A percentile compares a stretch with the other conserved stretches of the same genome.
Evolutionary conservation across 345 rosid species (phyloP).

Genomic region (Aethionema arabicum): DNA sequence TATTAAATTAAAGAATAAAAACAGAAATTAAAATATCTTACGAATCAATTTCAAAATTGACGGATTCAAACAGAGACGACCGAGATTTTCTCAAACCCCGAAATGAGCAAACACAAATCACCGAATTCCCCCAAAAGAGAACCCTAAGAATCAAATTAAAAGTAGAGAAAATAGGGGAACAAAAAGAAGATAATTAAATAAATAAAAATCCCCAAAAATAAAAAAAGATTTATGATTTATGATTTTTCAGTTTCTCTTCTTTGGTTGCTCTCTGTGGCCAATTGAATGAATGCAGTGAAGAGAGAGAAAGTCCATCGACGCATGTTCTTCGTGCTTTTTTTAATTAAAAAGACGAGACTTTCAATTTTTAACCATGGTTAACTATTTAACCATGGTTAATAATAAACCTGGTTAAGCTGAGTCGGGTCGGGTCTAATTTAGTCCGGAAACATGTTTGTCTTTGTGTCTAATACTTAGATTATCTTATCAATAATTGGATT

Average conservation of each 20-base stretch:
- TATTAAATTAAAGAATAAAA: not conserved
- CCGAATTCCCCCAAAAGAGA: not conserved
- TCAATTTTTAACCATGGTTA: constrained; percentile 28
- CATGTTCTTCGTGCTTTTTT: constrained; percentile 41
- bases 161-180: not conserved
- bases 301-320: constrained; percentile 37
- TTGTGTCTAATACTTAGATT: constrained; percentile 20
- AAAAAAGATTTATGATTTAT: too few relatives aligned
- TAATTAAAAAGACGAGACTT: constrained; percentile 16
- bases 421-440: not conserved
- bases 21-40: not conserved
- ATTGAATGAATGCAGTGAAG: constrained; percentile 32
- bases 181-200: not conserved
- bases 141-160: constrained; percentile 1
- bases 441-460: not conserved
- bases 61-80: not conserved
- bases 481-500: not conserved
- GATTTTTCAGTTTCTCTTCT: constrained; percentile 13
- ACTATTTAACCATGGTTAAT: not conserved
- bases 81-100: constrained; percentile 2
- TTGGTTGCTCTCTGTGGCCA: constrained; percentile 31
- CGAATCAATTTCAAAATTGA: constrained; percentile 1
- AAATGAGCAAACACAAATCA: constrained; percentile 21
- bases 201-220: too few relatives aligned
- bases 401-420: constrained; percentile 14